phyloP scores from a whole-genome alignment of 116 monocot genomes.

The Dioscorea cayenensis region DNA sequence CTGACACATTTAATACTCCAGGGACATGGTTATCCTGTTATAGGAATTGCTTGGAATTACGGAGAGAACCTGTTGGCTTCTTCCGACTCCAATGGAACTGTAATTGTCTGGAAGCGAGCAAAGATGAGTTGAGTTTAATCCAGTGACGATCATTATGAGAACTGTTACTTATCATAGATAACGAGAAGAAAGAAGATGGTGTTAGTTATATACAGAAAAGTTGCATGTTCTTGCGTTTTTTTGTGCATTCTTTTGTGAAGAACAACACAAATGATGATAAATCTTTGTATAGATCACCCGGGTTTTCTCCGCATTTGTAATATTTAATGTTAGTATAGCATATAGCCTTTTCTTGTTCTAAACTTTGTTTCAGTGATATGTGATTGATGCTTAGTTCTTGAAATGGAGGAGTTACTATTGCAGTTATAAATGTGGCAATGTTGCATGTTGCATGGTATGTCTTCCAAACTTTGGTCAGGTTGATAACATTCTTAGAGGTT shows the following conservation, averaged over 20 bases:
- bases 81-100: slow-evolving; percentile 81
- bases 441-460: no score
- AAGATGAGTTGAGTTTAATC: slow-evolving; percentile 22
- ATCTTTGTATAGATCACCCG: neutral
- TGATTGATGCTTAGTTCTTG: no score
- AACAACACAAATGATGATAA: neutral
- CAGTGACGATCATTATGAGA: neutral
- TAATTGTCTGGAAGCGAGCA: slow-evolving; percentile 97
- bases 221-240: neutral
- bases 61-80: slow-evolving; percentile 94
- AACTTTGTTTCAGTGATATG: no score
- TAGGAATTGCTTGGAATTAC: slow-evolving; percentile 94
- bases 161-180: neutral
- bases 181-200: neutral
- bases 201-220: neutral
- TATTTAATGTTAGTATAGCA: neutral
- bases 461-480: no score
- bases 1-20: slow-evolving; percentile 11
- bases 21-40: slow-evolving; percentile 92
- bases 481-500: no score
- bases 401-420: no score
- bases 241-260: neutral
- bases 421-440: no score
- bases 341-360: no score
- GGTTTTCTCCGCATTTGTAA: neutral